Evolutionary conservation across 83 land plant genomes (phyloP).

Genomic region (Picea abies): DNA sequence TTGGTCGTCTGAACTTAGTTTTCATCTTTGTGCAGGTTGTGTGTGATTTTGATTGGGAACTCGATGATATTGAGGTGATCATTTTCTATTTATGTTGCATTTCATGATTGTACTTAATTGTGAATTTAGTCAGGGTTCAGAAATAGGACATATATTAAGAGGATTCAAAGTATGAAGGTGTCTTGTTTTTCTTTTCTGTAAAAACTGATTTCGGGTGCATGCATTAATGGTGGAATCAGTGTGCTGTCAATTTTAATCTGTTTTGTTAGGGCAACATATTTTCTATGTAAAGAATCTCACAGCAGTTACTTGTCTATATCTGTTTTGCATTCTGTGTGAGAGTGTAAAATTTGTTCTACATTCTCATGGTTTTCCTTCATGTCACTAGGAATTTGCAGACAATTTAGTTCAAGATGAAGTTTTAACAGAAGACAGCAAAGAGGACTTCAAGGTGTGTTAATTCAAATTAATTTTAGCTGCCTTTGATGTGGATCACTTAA

Average conservation of each 20-base stretch:
- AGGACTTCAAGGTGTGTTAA: slow-evolving; percentile 51
- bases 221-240: not conserved
- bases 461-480: not conserved
- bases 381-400: slow-evolving; percentile 62
- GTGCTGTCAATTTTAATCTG: not conserved
- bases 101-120: not conserved
- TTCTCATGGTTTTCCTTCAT: not conserved
- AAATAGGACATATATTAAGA: no score
- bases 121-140: not conserved
- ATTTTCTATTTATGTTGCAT: slow-evolving; percentile 4
- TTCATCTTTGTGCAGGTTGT: slow-evolving; percentile 46
- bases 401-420: slow-evolving; percentile 45
- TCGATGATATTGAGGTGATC: slow-evolving; percentile 68
- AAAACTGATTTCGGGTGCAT: not conserved
- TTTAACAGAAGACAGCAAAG: slow-evolving; percentile 55
- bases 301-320: not conserved
- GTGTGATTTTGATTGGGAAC: slow-evolving; percentile 68
- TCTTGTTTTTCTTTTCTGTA: no score
- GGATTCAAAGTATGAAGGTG: no score
- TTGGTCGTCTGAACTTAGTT: not conserved
- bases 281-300: not conserved
- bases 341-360: not conserved
- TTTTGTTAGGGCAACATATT: not conserved
- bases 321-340: not conserved
- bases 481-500: not conserved